Base-by-base conservation (phyloP, 1,284 basidiomycete species). In the Cutaneotrichosporon cutaneum region DNA sequence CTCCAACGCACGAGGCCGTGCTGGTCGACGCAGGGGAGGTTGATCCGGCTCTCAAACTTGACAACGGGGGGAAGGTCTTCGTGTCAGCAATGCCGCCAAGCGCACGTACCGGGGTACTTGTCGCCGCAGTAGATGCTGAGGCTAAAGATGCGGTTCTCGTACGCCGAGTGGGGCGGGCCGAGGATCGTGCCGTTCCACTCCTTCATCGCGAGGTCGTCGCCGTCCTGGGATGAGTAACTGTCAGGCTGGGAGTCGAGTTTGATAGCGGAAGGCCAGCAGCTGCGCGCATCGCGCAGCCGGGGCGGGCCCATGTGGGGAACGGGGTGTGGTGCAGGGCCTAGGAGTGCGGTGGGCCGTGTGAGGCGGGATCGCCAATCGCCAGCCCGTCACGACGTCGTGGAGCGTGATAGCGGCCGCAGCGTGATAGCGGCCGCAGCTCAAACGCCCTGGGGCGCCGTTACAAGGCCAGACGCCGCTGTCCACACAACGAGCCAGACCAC, bases 161-260 rank as follows among this genome's bases (percentile, higher is more conserved):
- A 94, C 13, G 95, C 92, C 33, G 92, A 94, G 82, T 98, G 94
- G 61, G 94, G 94, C 35, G 96, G 95, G 10, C 95, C 96, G 67
- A 99, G 92, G 82, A 99, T 95, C 13, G 96, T 99, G 45, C 94
- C 95, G 76, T 96, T 98, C 95, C 95, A 99, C 77, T 94, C 86
- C 81, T 88, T 90, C 95, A 99, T 98, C 82, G 91, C 84, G 80
- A 94, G 88, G 83, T 95, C 93, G 75, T 96, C 93, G 71, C 88
- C 81, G 80, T 95, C 91, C 79, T 80, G 62, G 21, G 9, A 30
- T 54, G 13, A 57, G 56, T 45, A 26, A 35, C n/a, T 13, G 54
- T 30, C 30, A 50, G 45, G 30, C 47, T 16, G 14, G 10, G 13
- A 42, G 18, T n/a, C n/a, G n/a, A n/a, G n/a, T n/a, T 10, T 9